Base-by-base conservation (phyloP, 1,139 yeast genomes). In the Suhomyces atakaporum region DNA sequence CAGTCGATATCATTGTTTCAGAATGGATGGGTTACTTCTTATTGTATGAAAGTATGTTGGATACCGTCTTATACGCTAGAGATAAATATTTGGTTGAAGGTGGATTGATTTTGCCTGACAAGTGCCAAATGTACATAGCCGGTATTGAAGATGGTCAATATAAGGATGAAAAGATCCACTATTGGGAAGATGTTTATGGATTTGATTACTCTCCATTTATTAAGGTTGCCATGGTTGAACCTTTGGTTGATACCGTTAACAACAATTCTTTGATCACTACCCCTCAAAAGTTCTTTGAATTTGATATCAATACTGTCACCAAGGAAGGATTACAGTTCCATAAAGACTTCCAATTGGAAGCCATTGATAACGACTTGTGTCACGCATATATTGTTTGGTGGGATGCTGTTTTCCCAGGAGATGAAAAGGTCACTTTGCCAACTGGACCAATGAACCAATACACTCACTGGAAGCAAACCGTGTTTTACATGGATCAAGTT, bases 11-110 rank as follows among this genome's bases (percentile, higher is more conserved):
- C 51, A 94, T 94, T 51, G 84, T 94, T 43, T 83, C 95, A 45
- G 99, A 94, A 67, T 94, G 99, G 99, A 94, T 94, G 99, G 99
- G 99, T 13, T 94, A 94, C 68, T 94, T 94, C 58, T 69, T 94
- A 54, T 72, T 94, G 41, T 94, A 92, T 59, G 99, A 94, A 72
- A 86, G 96, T 45, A 94, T 94, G 99, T 76, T 94, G 62, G 98
- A 94, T 62, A 89, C 98, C 25, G 99, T 94, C 15, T 71, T 94
- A 47, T 78, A 79, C 49, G 99, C 99, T 22, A 81, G 99, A 66
- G 99, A 94, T 67, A 79, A 76, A 62, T 94, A 89, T 62, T 76
- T 94, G 56, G 88, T 75, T 31, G 75, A 81, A 55, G 95, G 84
- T 31, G 99, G 99, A 7, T 73, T 90, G 49, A 88, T 94, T 44